Evolutionary conservation across 345 rosid genomes (phyloP).

Genomic region (Brassica juncea): DNA sequence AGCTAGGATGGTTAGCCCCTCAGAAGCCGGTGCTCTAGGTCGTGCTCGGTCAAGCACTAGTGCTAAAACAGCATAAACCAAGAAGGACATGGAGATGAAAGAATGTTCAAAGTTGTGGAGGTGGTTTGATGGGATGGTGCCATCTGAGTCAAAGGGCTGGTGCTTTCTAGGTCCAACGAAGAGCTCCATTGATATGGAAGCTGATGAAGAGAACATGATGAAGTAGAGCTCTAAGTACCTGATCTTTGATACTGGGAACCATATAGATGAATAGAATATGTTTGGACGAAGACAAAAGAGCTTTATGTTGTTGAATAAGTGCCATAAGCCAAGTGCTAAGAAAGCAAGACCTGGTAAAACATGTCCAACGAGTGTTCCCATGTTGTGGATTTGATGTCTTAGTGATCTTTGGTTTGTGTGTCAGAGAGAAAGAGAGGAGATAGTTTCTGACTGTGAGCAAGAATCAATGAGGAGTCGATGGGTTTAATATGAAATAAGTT

Average conservation of each 20-base stretch:
- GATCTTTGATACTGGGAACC: conserved; percentile 60
- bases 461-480: background rate
- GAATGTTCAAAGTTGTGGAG: conserved; percentile 28
- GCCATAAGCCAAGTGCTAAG: conserved; percentile 64
- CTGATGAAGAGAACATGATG: conserved; percentile 51
- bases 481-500: background rate
- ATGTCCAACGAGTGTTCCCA: conserved; percentile 77
- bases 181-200: conserved; percentile 65
- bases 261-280: conserved; percentile 52
- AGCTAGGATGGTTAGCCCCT: background rate
- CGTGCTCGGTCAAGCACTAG: background rate
- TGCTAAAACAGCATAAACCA: background rate
- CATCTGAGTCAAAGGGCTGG: conserved; percentile 60
- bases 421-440: background rate
- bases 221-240: conserved; percentile 58
- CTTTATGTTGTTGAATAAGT: conserved; percentile 54
- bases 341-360: conserved; percentile 65
- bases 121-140: conserved; percentile 72
- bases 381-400: background rate
- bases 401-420: background rate
- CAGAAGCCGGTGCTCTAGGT: background rate
- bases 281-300: conserved; percentile 39
- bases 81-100: background rate
- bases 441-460: background rate
- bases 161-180: conserved; percentile 22